Conservation (phyloP, 2,329 filamentous ascomycete genomes). For the Fusarium nematophilum region DNA sequence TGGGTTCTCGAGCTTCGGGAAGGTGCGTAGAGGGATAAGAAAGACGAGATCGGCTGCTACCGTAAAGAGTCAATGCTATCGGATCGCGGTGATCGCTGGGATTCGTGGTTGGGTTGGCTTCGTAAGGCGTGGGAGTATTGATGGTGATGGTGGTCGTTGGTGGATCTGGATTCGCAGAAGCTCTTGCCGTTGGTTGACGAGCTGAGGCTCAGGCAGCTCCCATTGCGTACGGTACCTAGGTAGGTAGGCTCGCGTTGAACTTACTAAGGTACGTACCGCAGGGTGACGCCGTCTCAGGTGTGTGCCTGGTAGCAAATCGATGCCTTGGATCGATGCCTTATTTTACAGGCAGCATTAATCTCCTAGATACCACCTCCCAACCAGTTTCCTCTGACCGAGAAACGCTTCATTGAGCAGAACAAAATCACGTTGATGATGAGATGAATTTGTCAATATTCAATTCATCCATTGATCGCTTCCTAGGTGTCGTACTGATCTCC, state of each 20-base stretch:
- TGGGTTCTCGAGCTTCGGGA: constrained; percentile 16
- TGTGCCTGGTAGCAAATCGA: background rate
- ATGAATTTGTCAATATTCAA: constrained; percentile 4
- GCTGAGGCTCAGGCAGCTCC: constrained; percentile 56
- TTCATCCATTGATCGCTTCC: constrained; percentile 32
- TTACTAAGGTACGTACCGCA: constrained; percentile 21
- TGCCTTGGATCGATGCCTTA: background rate
- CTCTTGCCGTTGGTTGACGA: constrained; percentile 36
- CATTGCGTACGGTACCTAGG: constrained; percentile 55
- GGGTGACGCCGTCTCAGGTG: constrained; percentile 6
- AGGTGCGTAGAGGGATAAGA: background rate
- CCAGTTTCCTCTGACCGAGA: no score
- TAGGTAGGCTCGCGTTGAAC: no score
- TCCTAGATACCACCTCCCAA: no score
- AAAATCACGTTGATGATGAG: no score
- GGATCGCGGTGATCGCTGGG: constrained; percentile 20
- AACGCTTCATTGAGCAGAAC: no score
- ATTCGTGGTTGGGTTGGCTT: constrained; percentile 20
- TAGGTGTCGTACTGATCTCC: constrained; percentile 15
- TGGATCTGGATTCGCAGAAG: constrained; percentile 33
- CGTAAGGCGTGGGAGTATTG: constrained; percentile 11
- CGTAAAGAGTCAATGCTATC: constrained; percentile 5
- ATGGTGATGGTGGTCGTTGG: constrained; percentile 16
- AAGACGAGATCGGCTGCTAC: constrained; percentile 2
- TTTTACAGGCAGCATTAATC: constrained; percentile 10